phyloP scores from a whole-genome alignment of 2,329 filamentous ascomycete genomes.

The Hymenoscyphus fraxineus region DNA sequence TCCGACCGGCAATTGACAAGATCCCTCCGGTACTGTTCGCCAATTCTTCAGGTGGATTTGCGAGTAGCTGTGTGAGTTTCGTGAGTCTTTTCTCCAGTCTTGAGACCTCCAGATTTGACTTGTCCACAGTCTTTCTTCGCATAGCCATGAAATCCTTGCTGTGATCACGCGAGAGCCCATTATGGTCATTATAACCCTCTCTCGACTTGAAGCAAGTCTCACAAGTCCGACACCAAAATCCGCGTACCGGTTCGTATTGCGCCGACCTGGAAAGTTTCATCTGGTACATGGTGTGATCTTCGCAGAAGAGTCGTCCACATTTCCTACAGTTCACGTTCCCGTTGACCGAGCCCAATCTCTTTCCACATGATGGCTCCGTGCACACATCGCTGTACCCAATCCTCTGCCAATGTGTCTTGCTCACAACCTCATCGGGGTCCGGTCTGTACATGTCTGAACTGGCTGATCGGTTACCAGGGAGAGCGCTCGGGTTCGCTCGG shows the following conservation, averaged over 20 bases:
- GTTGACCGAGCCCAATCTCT: constrained; percentile 71
- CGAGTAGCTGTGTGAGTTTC: constrained; percentile 79
- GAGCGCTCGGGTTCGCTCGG: constrained; percentile 31
- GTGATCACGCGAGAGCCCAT: constrained; percentile 67
- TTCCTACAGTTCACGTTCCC: constrained; percentile 90
- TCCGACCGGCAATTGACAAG: constrained; percentile 61
- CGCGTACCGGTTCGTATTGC: constrained; percentile 81
- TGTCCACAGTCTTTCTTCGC: constrained; percentile 76
- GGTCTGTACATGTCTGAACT: constrained; percentile 31
- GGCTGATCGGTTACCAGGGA: constrained; percentile 36
- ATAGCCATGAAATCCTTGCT: constrained; percentile 65
- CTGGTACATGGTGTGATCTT: constrained; percentile 98
- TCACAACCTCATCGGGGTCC: constrained; percentile 89
- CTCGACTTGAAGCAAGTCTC: constrained; percentile 99
- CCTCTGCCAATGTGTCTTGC: constrained; percentile 83
- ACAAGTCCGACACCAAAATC: constrained; percentile 91
- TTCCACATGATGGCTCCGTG: constrained; percentile 82
- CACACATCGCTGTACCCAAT: constrained; percentile 72
- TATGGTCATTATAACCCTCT: constrained; percentile 90
- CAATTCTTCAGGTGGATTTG: constrained; percentile 67
- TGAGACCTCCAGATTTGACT: constrained; percentile 81
- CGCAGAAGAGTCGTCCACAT: constrained; percentile 90
- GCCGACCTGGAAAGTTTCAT: constrained; percentile 94
- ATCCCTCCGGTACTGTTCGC: constrained; percentile 46
- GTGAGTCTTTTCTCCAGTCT: constrained; percentile 88